These are phyloP conservation scores for Calcarisporium arbuscula DNA, from an alignment of 2,329 filamentous ascomycete genomes.

Conservation along the genomic window DNA sequence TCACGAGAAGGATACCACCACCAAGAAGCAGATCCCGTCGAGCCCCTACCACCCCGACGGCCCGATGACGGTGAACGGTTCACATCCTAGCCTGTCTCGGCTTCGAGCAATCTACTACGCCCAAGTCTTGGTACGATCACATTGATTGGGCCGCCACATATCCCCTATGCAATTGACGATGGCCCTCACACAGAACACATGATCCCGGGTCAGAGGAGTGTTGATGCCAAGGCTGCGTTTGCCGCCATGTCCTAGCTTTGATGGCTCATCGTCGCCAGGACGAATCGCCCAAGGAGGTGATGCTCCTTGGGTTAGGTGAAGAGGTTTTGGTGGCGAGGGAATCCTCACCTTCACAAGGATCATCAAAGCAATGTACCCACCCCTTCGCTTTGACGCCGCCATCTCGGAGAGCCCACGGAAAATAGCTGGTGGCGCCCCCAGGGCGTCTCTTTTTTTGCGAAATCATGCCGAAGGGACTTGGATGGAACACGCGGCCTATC, in stretches of 20 bases:
- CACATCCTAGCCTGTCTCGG: constrained; percentile 66
- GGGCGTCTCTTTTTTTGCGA: constrained; percentile 65
- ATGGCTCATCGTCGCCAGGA: constrained; percentile 39
- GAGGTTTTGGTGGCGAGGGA: constrained; percentile 78
- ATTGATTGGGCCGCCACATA: constrained; percentile 75
- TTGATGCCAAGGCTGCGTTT: constrained; percentile 65
- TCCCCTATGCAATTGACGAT: constrained; percentile 57
- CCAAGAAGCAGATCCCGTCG: constrained; percentile 33
- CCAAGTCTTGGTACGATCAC: constrained; percentile 66
- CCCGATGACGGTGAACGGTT: constrained; percentile 38
- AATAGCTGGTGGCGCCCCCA: constrained; percentile 88
- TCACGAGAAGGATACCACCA: constrained; percentile 42
- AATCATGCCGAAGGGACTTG: constrained; percentile 63
- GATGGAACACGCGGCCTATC: constrained; percentile 88
- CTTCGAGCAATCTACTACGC: constrained; percentile 39
- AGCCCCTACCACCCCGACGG: constrained; percentile 21
- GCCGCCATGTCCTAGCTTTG: constrained; percentile 70
- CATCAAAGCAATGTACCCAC: constrained; percentile 24
- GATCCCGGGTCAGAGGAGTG: constrained; percentile 68
- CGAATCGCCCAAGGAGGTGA: constrained; percentile 44
- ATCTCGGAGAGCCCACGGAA: constrained; percentile 91
- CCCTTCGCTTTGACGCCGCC: constrained; percentile 51
- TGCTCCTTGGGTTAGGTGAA: constrained; percentile 66
- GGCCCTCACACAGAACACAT: constrained; percentile 38
- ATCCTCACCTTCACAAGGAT: constrained; percentile 56